Base-by-base conservation (phyloP, 2,329 filamentous ascomycete genomes). In the Onygenales sp. region DNA sequence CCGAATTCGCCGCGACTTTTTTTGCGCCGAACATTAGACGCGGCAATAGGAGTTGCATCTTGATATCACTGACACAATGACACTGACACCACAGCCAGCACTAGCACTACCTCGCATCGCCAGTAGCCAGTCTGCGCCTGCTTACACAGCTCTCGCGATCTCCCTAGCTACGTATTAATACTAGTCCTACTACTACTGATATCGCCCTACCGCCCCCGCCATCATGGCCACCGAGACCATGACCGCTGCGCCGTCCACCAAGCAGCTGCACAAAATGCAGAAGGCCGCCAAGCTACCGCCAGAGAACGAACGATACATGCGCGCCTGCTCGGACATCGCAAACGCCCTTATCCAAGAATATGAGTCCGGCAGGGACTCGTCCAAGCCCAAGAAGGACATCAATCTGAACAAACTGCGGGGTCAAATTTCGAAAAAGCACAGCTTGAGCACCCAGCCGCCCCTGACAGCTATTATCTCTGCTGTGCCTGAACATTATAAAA, bases 401-500 rank as follows among this genome's bases (percentile, higher is more conserved):
- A 98, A 98, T 67, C 79, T 98, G 62, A 98, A 98, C 71, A 79
- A 83, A 54, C 72, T 98, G 60, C 85, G 93, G 45, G 84, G 88
- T 52, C 91, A 91, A 66, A 83, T 95, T 57, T 82, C 93, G 45
- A 95, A 93, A 74, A 97, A 96, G 74, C 90, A 97, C 74, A 87
- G 84, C 67, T 77, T 98, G 56, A 86, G 83, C 69, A 89, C 83
- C 57, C 88, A 95, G 61, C 93, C 93, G 34, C 89, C 94, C 31
- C 76, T 98, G 59, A 97, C 92, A 7, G 92, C 93, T 56, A 98
- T 98, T 66, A 97, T 98, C 66, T 89, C 93, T 52, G 93, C 93
- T 8, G 92, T 98, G 37, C 94, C 94, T n/a, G 93, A 98, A 68
- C 91, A 97, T 69, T 96, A 97, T 75, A 98, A 97, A 77, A 98